Evolutionary conservation across 1,284 basidiomycete genomes (phyloP).

Genomic region (Microbotryum scabiosae): DNA sequence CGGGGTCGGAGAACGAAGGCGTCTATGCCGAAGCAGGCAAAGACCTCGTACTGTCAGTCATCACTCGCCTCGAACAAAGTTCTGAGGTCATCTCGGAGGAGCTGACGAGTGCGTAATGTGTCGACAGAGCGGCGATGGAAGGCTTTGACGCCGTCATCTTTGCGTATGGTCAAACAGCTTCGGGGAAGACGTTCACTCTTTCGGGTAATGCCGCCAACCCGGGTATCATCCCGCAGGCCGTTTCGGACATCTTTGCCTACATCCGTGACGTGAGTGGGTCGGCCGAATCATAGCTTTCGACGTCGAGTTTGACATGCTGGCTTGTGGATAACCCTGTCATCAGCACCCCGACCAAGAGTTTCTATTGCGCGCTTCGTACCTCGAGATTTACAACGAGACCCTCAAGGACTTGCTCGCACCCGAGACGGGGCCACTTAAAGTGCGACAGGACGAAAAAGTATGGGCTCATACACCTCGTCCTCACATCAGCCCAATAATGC

Average conservation of each 20-base stretch:
- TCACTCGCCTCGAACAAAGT: neutral
- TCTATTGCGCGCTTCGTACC: conserved; percentile 83
- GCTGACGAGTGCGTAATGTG: neutral
- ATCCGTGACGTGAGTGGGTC: conserved; percentile 38
- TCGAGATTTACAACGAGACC: conserved; percentile 94
- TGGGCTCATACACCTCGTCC: conserved; percentile 22
- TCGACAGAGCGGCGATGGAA: conserved; percentile 57
- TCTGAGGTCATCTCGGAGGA: neutral
- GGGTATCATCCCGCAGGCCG: conserved; percentile 87
- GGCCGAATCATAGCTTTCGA: neutral
- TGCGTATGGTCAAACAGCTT: conserved; percentile 78
- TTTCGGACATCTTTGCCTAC: conserved; percentile 49
- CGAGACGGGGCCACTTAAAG: conserved; percentile 34
- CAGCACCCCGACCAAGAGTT: conserved; percentile 66
- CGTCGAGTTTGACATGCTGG: neutral
- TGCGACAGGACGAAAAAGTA: conserved; percentile 32
- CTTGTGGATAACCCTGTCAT: neutral
- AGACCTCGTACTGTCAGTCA: conserved; percentile 60
- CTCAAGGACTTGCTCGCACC: conserved; percentile 80
- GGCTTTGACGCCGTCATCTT: conserved; percentile 93
- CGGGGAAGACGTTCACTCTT: conserved; percentile 89
- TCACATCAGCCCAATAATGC: neutral
- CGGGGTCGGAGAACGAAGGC: conserved; percentile 70
- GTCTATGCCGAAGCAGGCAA: conserved; percentile 76
- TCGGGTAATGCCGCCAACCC: conserved; percentile 72